Percentiles rank a stretch among this genome's conserved stretches.
Evolutionary conservation across 1,139 yeast genomes (phyloP).

Genomic region (Blastobotrys proliferans): DNA sequence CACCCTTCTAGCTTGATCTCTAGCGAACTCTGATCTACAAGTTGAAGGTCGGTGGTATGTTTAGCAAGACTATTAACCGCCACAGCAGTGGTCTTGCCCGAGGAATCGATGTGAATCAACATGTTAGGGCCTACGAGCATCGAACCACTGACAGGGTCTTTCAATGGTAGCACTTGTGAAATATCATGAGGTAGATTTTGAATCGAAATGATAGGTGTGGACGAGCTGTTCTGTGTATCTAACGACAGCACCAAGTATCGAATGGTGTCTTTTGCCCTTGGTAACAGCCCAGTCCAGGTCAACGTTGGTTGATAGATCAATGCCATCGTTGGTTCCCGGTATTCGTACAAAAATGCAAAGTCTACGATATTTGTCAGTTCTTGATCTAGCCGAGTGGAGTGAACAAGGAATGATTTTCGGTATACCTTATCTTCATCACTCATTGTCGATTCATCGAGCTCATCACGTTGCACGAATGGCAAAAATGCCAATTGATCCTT

Average conservation of each 20-base stretch:
- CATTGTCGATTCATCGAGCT: slow-evolving; percentile 17
- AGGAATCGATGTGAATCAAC: slow-evolving; percentile 72
- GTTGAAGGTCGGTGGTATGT: slow-evolving; percentile 47
- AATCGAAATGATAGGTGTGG: slow-evolving; percentile 63
- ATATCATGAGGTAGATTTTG: slow-evolving; percentile 72
- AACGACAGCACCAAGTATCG: slow-evolving; percentile 58
- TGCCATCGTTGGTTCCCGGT: slow-evolving; percentile 77
- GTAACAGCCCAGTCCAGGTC: slow-evolving; percentile 74
- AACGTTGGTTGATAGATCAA: slow-evolving; percentile 58
- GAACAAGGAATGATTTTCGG: slow-evolving; percentile 45
- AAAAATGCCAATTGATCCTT: slow-evolving; percentile 65
- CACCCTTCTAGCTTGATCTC: slow-evolving; percentile 59
- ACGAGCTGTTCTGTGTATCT: slow-evolving; percentile 57
- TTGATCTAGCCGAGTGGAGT: slow-evolving; percentile 54
- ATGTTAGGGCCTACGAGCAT: slow-evolving; percentile 75
- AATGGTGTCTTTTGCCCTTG: slow-evolving; percentile 57
- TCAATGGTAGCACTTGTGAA: slow-evolving; percentile 58
- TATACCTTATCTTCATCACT: slow-evolving; percentile 19
- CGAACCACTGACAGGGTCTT: slow-evolving; percentile 66
- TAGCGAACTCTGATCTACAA: slow-evolving; percentile 51
- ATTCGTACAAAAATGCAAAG: slow-evolving; percentile 63
- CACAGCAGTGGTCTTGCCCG: slow-evolving; percentile 68
- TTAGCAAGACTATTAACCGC: slow-evolving; percentile 58
- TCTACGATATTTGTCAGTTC: slow-evolving; percentile 62
- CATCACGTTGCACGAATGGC: slow-evolving; percentile 54